Percentiles rank a stretch among this genome's conserved stretches.
phyloP scores from a whole-genome alignment of 495 filamentous ascomycete genomes.

The Aspergillus bridgeri region DNA sequence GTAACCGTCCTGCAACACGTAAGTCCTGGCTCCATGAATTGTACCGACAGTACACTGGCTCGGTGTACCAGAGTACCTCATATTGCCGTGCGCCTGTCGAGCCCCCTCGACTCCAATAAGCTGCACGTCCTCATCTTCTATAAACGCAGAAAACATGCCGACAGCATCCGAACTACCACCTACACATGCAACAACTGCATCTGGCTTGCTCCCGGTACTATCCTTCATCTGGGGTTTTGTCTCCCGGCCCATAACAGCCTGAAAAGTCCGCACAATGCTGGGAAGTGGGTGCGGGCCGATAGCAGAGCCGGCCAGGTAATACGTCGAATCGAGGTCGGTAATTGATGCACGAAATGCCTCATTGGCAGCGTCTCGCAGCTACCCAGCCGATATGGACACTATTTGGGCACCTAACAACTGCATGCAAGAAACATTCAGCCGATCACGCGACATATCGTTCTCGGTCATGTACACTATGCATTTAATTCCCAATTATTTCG shows the following conservation, averaged over 20 bases:
- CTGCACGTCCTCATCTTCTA: constrained; percentile 79
- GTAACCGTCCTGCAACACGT: constrained; percentile 85
- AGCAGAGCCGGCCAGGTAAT: constrained; percentile 93
- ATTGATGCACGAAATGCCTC: constrained; percentile 90
- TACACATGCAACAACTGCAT: constrained; percentile 94
- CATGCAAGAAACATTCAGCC: constrained; percentile 94
- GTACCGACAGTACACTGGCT: constrained; percentile 86
- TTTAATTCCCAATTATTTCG: constrained; percentile 94
- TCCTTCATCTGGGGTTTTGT: constrained; percentile 84
- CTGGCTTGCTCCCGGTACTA: constrained; percentile 80
- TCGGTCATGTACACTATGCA: constrained; percentile 96
- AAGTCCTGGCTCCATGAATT: constrained; percentile 94
- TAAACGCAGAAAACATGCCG: constrained; percentile 98
- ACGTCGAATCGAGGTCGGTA: constrained; percentile 75
- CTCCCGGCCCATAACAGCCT: constrained; percentile 88
- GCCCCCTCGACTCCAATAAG: constrained; percentile 93
- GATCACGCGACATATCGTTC: constrained; percentile 91
- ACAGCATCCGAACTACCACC: constrained; percentile 88
- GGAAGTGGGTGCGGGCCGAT: constrained; percentile 96
- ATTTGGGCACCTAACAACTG: constrained; percentile 87
- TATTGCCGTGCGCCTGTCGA: constrained; percentile 83
- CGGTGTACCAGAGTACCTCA: constrained; percentile 83
- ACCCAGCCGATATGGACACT: constrained; percentile 81
- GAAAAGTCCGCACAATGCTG: constrained; percentile 93
- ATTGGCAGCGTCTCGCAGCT: constrained; percentile 88